Percentiles rank a stretch among this genome's conserved stretches.
Evolutionary conservation across 495 filamentous ascomycete genomes (phyloP).

Genomic region (Penicillium tannophilum): DNA sequence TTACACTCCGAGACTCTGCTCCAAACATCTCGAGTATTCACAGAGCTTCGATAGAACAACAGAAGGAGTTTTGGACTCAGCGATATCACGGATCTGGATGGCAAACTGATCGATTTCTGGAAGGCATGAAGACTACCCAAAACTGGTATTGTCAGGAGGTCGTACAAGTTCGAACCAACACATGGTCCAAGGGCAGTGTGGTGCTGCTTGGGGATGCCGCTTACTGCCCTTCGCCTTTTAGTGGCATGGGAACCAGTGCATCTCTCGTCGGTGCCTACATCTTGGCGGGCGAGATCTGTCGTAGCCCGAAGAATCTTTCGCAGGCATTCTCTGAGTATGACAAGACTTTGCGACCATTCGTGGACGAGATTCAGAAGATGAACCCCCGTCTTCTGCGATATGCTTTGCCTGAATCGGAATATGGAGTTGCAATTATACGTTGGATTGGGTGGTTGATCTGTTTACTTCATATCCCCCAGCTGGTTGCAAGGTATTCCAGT

Average conservation of each 20-base stretch:
- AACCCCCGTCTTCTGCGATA: constrained; percentile 18
- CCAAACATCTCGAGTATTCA: constrained; percentile 20
- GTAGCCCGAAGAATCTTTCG: constrained; percentile 19
- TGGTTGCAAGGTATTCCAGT: constrained; percentile 20
- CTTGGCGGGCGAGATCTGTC: constrained; percentile 54
- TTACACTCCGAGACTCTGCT: constrained; percentile 23
- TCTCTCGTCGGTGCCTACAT: constrained; percentile 54
- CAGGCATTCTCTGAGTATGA: constrained; percentile 34
- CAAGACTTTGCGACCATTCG: constrained; percentile 28
- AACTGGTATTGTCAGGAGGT: constrained; percentile 53
- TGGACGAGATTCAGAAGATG: constrained; percentile 33
- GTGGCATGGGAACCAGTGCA: constrained; percentile 51
- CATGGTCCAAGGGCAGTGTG: constrained; percentile 50
- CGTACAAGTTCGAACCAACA: constrained; percentile 43
- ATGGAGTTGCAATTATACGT: constrained; percentile 28
- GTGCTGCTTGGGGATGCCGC: constrained; percentile 59
- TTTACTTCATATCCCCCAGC: constrained; percentile 25
- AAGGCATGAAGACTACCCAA: constrained; percentile 40
- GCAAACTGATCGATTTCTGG: constrained; percentile 42
- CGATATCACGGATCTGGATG: constrained; percentile 49
- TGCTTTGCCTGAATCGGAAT: constrained; percentile 23
- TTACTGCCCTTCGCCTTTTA: constrained; percentile 50
- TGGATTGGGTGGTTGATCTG: constrained; percentile 23
- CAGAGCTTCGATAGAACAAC: constrained; percentile 21
- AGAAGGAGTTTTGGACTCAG: constrained; percentile 30